phyloP scores from a whole-genome alignment of 345 rosid species.

The Citrus sp. region DNA sequence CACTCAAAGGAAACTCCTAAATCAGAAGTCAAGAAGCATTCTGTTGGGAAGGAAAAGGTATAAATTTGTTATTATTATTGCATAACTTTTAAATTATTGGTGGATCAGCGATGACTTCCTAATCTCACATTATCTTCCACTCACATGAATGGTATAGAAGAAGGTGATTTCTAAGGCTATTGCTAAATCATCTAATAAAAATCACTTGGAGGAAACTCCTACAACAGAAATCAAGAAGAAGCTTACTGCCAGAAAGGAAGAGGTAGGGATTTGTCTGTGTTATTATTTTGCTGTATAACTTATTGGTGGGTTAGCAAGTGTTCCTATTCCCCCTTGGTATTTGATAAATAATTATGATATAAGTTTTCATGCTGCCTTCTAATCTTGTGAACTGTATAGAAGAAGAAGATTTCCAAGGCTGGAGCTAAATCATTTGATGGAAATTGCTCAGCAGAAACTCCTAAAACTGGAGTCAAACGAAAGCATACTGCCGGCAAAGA shows the following conservation, averaged over 20 bases:
- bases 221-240: constrained; percentile 36
- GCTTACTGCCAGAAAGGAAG: constrained; percentile 38
- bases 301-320: background rate
- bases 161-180: constrained; percentile 19
- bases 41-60: constrained; percentile 50
- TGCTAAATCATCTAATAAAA: constrained; percentile 16
- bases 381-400: constrained; percentile 30
- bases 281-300: background rate
- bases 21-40: constrained; percentile 29
- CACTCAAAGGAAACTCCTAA: constrained; percentile 29
- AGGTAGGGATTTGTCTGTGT: constrained; percentile 24
- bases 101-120: background rate
- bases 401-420: constrained; percentile 20
- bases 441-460: constrained; percentile 24
- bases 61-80: background rate
- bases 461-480: constrained; percentile 36
- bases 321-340: background rate
- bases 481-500: constrained; percentile 37
- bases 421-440: constrained; percentile 25
- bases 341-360: background rate
- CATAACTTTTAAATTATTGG: constrained; percentile 2
- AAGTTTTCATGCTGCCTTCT: background rate
- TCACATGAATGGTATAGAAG: constrained; percentile 32
- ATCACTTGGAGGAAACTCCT: constrained; percentile 27
- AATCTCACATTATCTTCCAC: background rate